Evolutionary conservation across 371 early-diverging fungal genomes (phyloP), one percentile per base, ranked within the genome.

Genomic region (Mycotypha africana): DNA sequence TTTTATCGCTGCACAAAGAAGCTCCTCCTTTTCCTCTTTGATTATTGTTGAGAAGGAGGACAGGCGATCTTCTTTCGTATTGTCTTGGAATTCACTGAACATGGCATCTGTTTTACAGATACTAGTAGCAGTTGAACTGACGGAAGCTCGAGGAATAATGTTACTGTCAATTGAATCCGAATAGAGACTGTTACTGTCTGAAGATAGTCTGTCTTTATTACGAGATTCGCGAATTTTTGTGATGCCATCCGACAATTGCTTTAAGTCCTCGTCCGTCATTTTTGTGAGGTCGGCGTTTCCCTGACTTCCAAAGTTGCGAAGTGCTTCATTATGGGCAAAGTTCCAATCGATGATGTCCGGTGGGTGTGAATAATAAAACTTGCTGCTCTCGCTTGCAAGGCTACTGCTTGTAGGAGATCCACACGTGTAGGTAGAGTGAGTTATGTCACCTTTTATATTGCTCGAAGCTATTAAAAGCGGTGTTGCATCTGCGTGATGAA

Each of bases 261-360:
- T 69, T n/a, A 78, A 51, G 42, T 81, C 76, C 41, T 81, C 73
- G 24, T 75, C 68, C 30, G 70, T 74, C 49, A 68, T 63, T 4
- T 56, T 62, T 26, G 58, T 60, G 24, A 70, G 56, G 30, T 48
- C 61, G 15, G 65, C 28, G 16, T 61, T 67, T 28, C 28, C 28
- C 11, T 28, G 8, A 19, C 56, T 53, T 24, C 60, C 70, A 65
- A 52, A 56, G 32, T 80, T 72, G 3, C 72, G 51, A 6, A 75
- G 72, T 2, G 81, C 84, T 47, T 90, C 91, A 32, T 67, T 68
- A 42, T 76, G 77, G 0, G 91, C 91, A 63, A 75, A 87, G 17
- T 70, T 76, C 89, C 89, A 90, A 53, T 90, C 91, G 4, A 79
- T 73, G n/a, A 81, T 62, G 17, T 73, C 74, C 0, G 81, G 76